Percentiles rank a stretch among this genome's conserved stretches.
Conservation (phyloP, 139 green algal species). For the Chlorella sp. region DNA sequence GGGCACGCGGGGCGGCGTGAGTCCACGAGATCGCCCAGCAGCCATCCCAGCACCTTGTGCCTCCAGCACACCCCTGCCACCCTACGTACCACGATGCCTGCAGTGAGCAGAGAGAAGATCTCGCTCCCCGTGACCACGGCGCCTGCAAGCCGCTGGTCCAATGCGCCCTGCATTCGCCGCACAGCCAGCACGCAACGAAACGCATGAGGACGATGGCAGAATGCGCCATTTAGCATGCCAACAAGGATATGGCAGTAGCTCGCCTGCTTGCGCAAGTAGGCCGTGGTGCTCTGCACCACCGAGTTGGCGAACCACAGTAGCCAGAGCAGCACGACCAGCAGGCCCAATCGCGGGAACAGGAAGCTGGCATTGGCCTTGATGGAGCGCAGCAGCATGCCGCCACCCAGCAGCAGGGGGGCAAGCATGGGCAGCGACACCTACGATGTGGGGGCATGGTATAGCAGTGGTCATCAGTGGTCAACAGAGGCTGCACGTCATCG, state of each 20-base stretch:
- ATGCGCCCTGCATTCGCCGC: constrained; percentile 46
- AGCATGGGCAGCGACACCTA: constrained; percentile 82
- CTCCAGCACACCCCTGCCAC: too few species aligned
- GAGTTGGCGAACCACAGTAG: constrained; percentile 77
- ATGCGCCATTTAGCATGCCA: not conserved
- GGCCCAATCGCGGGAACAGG: constrained; percentile 69
- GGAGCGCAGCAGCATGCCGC: constrained; percentile 75
- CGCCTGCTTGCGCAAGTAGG: constrained; percentile 59
- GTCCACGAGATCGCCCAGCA: too few species aligned
- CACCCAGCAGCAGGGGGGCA: constrained; percentile 78
- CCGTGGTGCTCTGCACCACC: constrained; percentile 67
- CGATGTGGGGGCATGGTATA: too few species aligned
- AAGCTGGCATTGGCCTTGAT: constrained; percentile 71
- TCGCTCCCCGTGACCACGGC: constrained; percentile 65
- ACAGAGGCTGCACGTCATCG: too few species aligned
- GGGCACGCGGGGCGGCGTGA: too few species aligned
- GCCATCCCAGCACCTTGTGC: too few species aligned
- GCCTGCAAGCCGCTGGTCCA: constrained; percentile 60
- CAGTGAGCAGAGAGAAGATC: constrained; percentile 46
- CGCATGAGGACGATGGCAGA: not conserved
- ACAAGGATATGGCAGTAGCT: not conserved
- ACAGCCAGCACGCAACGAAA: not conserved
- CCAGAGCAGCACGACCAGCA: constrained; percentile 77
- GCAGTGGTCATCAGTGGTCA: too few species aligned
- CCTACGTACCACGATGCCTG: too few species aligned